Conservation (phyloP, 108 stramenopile species). For the Pseudonitzschia pungens region DNA sequence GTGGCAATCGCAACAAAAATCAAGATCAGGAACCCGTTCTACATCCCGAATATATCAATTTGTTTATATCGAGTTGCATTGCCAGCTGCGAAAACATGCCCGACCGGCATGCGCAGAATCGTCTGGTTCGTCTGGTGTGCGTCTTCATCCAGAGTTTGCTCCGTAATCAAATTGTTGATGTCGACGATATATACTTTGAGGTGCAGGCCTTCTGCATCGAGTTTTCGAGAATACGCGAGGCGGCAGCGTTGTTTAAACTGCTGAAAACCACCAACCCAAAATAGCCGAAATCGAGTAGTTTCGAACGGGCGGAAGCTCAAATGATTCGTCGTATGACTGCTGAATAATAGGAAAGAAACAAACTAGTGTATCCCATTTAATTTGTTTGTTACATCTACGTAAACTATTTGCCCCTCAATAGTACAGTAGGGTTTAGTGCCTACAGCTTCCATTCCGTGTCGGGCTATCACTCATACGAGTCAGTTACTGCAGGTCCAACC, state of each 20-base stretch:
- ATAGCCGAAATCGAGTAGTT: not conserved
- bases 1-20: not conserved
- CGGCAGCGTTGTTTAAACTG: conserved; percentile 88
- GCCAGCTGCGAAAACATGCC: conserved; percentile 91
- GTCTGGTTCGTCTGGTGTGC: conserved; percentile 94
- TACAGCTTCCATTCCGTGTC: too few species aligned
- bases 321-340: not conserved
- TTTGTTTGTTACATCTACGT: not conserved
- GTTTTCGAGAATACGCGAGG: conserved; percentile 93
- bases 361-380: not conserved
- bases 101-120: conserved; percentile 93
- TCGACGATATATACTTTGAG: conserved; percentile 91
- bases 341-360: not conserved
- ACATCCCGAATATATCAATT: conserved; percentile 94
- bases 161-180: conserved; percentile 91
- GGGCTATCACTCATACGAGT: too few species aligned
- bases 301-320: not conserved
- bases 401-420: not conserved
- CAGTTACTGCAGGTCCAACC: not conserved
- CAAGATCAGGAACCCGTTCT: conserved; percentile 56
- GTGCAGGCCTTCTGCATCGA: conserved; percentile 97
- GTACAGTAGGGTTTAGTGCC: not conserved
- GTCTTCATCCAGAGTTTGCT: conserved; percentile 95
- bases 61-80: conserved; percentile 95
- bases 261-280: conserved; percentile 42